phyloP scores from a whole-genome alignment of 1,284 basidiomycete genomes.

The Clitocybe nebularis region DNA sequence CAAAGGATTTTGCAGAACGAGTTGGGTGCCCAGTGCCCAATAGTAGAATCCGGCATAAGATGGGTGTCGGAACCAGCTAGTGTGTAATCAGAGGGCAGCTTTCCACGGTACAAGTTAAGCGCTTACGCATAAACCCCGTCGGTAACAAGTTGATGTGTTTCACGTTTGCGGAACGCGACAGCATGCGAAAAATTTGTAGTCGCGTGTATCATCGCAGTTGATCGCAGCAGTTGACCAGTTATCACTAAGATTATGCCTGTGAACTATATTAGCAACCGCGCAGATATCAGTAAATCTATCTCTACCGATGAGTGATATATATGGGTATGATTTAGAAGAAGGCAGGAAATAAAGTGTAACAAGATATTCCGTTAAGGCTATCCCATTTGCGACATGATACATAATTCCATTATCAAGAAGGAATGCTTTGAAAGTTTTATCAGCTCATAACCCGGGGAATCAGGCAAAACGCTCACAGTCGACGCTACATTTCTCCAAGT shows the following conservation, averaged over 20 bases:
- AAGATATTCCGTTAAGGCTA: conserved; percentile 81
- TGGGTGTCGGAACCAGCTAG: conserved; percentile 88
- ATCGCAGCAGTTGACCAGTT: conserved; percentile 77
- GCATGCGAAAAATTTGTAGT: conserved; percentile 90
- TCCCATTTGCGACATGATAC: conserved; percentile 85
- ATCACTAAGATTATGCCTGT: conserved; percentile 41
- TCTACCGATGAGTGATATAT: conserved; percentile 56
- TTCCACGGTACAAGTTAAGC: too few species aligned
- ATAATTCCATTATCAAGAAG: conserved; percentile 86
- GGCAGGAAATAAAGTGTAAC: conserved; percentile 68
- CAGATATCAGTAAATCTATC: conserved; percentile 3
- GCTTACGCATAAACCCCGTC: conserved; percentile 82
- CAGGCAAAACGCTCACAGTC: conserved; percentile 67
- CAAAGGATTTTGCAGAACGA: conserved; percentile 87
- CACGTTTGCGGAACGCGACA: conserved; percentile 71
- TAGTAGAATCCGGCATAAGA: conserved; percentile 98
- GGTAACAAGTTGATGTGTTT: conserved; percentile 79
- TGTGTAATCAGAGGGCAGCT: background rate
- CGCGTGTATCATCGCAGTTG: conserved; percentile 94
- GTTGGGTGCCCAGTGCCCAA: conserved; percentile 94
- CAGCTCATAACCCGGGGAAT: conserved; percentile 2
- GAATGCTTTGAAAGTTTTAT: conserved; percentile 60
- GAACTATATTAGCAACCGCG: conserved; percentile 5
- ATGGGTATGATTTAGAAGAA: conserved; percentile 48
- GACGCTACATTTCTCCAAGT: conserved; percentile 86